Evolutionary conservation across 176 grass and related monocot species (phyloP), one percentile per base, ranked within the genome.

Genomic region (Dactylis glomerata): DNA sequence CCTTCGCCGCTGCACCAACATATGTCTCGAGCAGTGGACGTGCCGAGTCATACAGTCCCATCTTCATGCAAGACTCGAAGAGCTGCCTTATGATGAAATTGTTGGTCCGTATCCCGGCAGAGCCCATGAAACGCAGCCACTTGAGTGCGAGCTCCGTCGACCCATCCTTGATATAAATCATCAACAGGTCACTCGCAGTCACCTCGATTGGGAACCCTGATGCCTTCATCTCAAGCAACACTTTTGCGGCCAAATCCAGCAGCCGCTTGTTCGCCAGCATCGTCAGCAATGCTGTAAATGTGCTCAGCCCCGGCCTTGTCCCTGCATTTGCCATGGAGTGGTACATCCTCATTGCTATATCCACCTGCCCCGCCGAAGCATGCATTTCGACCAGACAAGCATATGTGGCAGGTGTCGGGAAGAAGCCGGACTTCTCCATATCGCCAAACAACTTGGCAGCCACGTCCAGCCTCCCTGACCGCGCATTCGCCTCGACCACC

Each of bases 361-460:
- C 91, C 79, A 94, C 96, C 75, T 91, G 91, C 10, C 93, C 91
- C 1, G 91, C 87, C 15, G 93, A 89, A 81, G 93, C 87, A 64
- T 95, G 93, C 96, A 98, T 96, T 81, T 98, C 93, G 3, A 98
- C 87, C 17, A 98, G 87, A 71, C 93, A 95, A 17, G 93, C 80
- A 79, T 98, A 95, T 26, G 96, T 95, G 1, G 80, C 83, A 0
- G 93, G 96, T 0, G 96, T 95, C 17, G 96, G 96, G 34, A 98
- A 95, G 76, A 96, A 98, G 6, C 93, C 96, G n/a, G 96, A 86
- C 74, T 88, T 98, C 79, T 98, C 96, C 96, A 98, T 98, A n/a
- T 98, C 91, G 0, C 84, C 82, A 65, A 98, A 98, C 70, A 94
- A 86, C 47, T 68, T 71, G 2, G 87, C 70, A 1, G 96, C 91